These are phyloP conservation scores for Yamadazyma diddensiae DNA, from an alignment of 1,139 yeast species.

Conservation along the genomic window DNA sequence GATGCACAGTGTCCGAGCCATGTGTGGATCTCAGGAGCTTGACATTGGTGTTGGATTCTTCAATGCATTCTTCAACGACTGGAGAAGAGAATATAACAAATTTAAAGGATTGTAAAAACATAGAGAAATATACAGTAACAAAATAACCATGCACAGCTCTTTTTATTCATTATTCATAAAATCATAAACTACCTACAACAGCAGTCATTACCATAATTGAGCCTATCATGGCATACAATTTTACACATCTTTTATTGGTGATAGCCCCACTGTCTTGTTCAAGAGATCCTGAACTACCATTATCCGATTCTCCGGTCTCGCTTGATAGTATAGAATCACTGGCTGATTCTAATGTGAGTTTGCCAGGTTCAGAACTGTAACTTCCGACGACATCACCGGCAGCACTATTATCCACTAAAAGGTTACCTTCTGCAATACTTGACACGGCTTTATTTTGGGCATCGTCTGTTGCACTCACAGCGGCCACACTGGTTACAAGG, in stretches of 20 bases:
- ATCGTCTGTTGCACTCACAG: not conserved
- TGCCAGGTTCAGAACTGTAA: slow-evolving; percentile 12
- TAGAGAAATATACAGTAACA: not conserved
- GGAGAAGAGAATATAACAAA: slow-evolving; percentile 35
- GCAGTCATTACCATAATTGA: slow-evolving; percentile 5
- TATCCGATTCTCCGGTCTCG: not conserved
- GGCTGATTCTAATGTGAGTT: slow-evolving; percentile 13
- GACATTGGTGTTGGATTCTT: slow-evolving; percentile 67
- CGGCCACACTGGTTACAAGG: slow-evolving; percentile 5
- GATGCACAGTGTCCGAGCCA: slow-evolving; percentile 81
- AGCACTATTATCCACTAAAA: slow-evolving; percentile 12
- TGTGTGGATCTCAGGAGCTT: slow-evolving; percentile 68
- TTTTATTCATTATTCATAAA: slow-evolving; percentile 5
- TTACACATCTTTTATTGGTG: slow-evolving; percentile 1
- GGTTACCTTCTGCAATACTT: slow-evolving; percentile 1
- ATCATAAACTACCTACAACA: slow-evolving; percentile 7
- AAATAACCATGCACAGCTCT: not conserved
- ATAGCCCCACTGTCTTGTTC: slow-evolving; percentile 5
- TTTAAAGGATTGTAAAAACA: slow-evolving; percentile 8
- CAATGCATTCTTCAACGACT: slow-evolving; percentile 55
- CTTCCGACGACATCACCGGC: slow-evolving; percentile 9
- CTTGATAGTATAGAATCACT: slow-evolving; percentile 14
- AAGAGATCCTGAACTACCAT: slow-evolving; percentile 6
- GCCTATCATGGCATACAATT: slow-evolving; percentile 6
- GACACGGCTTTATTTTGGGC: slow-evolving; percentile 1